These are phyloP conservation scores for Wakefieldia striispora DNA, from an alignment of 768 basidiomycete genomes.

Conservation along the genomic window DNA sequence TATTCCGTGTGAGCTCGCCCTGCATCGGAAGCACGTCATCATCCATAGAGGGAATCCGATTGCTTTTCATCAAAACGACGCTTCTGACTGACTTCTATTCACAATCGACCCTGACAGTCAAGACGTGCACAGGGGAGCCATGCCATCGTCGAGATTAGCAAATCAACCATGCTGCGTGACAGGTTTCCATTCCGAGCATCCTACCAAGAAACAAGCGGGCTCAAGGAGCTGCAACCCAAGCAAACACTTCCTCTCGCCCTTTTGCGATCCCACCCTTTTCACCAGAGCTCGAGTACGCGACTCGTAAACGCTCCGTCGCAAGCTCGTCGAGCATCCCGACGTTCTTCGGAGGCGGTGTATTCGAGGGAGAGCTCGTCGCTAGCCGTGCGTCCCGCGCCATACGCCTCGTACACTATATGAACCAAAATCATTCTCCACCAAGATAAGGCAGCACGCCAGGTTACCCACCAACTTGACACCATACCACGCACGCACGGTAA, in stretches of 20 bases:
- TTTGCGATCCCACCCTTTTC: conserved; percentile 37
- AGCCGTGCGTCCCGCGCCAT: conserved; percentile 43
- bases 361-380: conserved; percentile 49
- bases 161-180: not conserved
- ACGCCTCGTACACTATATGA: conserved; percentile 55
- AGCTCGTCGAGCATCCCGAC: conserved; percentile 63
- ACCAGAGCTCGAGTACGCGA: conserved; percentile 52
- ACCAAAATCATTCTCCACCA: conserved; percentile 3
- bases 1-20: not conserved
- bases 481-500: conserved; percentile 75
- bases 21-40: not conserved
- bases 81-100: not conserved
- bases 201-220: not conserved
- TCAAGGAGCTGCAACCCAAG: conserved; percentile 39
- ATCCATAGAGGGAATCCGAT: not conserved
- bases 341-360: conserved; percentile 54
- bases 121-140: not conserved
- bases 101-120: not conserved
- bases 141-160: conserved; percentile 1
- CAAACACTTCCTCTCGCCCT: conserved; percentile 42
- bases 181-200: not conserved
- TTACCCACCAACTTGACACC: conserved; percentile 74
- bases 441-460: not conserved
- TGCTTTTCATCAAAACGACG: no score
- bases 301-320: conserved; percentile 67